Base-by-base conservation (phyloP, 257 asterid genomes). In the Scutellaria galericulata region DNA sequence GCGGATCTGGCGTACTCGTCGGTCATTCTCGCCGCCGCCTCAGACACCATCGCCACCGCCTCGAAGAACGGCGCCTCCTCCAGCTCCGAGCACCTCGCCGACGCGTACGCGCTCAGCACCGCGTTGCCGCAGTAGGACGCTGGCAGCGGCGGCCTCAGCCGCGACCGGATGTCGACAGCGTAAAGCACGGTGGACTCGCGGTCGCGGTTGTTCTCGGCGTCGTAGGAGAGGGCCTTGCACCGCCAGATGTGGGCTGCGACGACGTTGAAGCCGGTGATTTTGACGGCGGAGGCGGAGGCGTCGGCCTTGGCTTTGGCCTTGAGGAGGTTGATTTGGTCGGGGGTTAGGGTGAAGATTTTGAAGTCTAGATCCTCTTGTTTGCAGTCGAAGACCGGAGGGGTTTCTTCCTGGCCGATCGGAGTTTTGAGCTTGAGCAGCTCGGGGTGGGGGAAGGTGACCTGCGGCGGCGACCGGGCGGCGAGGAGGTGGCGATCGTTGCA, bases 381-480 rank as follows among this genome's bases (percentile, higher is more conserved):
- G 80, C 81, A 60, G 35, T 83, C 87, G 41, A 87, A 89, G 5
- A 84, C 87, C 1, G 90, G 78, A 5, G 87, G 84, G 54, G 66
- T 55, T 31, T 78, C 56, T 22, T 87, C 91, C 51, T 74, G 83
- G 4, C 90, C 96, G 0, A 65, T 72, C 0, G 92, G 91, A 15
- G 77, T 82, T 60, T 92, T 81, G 45, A 87, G 86, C 61, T 90
- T 83, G 66, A 90, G 86, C 15, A 90, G 56, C 78, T 93, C 98
- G 1, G 82, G 92, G 77, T 93, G 98, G 63, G 95, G 95, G 83
- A 90, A 93, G 0, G 89, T 79, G 82, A 93, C 95, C 9, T 60
- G 84, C 24, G 98, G 98, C 13, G 98, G 98, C 0, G 86, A 78
- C 12, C 98, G 77, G 13, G 98, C 93, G 39, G 93, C 92, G 39